Base-by-base conservation (phyloP, 345 rosid genomes). In the Corchorus olitorius region DNA sequence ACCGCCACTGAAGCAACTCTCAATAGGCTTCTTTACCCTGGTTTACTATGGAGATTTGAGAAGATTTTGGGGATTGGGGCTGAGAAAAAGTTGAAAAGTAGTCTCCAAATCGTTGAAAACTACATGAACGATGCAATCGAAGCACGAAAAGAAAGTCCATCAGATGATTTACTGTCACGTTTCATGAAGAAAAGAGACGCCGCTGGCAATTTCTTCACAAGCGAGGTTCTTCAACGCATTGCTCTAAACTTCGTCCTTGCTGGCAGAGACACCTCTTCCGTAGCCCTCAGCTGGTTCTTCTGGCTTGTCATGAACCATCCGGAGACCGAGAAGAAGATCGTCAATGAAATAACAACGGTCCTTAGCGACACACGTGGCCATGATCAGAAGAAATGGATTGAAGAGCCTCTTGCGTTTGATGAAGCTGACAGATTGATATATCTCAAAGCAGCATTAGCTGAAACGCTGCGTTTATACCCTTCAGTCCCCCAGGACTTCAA, bases 271-370 rank as follows among this genome's bases (percentile, higher is more conserved):
- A 94, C 98, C 5, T 94, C 98, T 4, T 94, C 98, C 0, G 97
- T 91, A 22, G 98, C 98, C 5, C 83, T 94, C 46, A 92, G 96
- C 80, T 94, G 98, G 98, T 94, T 94, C 83, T 94, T 94, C 85
- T 92, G 97, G 94, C 92, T 93, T 2, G 89, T 94, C 65, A 91
- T 89, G 93, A 90, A 89, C 77, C 80, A 89, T 46, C 87, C 88
- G 0, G 83, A 81, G 33, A 83, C 93, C 0, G 98, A 94, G 77
- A 75, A 73, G 62, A 94, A 88, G 77, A 89, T 94, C 74, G 60
- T 93, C n/a, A 53, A 62, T 0, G 98, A 94, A 78, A 84, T 94
- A 70, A 73, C 90, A 8, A 79, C 58, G 19, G 90, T 91, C 62
- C 89, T 94, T 6, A 77, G 66, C 53, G 90, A 88, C 43, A 88